Percentiles rank a stretch among this genome's conserved stretches.
These are phyloP conservation scores for Corchorus capsularis DNA, from an alignment of 345 rosid species.

Conservation along the genomic window DNA sequence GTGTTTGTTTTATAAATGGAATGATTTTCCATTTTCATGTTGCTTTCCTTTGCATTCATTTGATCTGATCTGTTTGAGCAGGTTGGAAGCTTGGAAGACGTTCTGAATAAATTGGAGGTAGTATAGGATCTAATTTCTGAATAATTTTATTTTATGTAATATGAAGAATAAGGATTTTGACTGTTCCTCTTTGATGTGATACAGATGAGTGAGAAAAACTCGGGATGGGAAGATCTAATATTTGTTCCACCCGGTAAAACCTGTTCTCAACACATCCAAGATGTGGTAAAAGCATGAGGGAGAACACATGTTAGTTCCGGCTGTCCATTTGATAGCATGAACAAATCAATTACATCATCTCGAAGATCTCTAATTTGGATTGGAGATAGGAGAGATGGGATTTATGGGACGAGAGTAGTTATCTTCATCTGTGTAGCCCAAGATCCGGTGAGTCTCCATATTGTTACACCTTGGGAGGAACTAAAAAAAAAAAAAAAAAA, in stretches of 20 bases:
- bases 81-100: slow-evolving; percentile 97
- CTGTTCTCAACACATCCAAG: slow-evolving; percentile 83
- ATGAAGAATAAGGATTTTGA: slow-evolving; percentile 14
- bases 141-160: not conserved
- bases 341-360: not conserved
- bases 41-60: slow-evolving; percentile 4
- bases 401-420: not conserved
- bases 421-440: not conserved
- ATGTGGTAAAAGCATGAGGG: slow-evolving; percentile 45
- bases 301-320: slow-evolving; percentile 7
- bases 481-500: not conserved
- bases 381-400: not conserved
- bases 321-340: slow-evolving; percentile 3
- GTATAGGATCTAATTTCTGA: slow-evolving; percentile 34
- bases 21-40: not conserved
- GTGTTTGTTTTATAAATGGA: not conserved
- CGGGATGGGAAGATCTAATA: slow-evolving; percentile 94
- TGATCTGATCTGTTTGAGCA: slow-evolving; percentile 35
- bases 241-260: slow-evolving; percentile 97
- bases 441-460: not conserved
- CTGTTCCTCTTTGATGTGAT: slow-evolving; percentile 17
- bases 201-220: slow-evolving; percentile 82
- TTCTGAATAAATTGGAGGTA: slow-evolving; percentile 94
- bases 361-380: not conserved
- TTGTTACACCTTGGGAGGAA: not conserved